Evolutionary conservation across 208 protist genomes (phyloP).

Genomic region (Naegleria fowleri): DNA sequence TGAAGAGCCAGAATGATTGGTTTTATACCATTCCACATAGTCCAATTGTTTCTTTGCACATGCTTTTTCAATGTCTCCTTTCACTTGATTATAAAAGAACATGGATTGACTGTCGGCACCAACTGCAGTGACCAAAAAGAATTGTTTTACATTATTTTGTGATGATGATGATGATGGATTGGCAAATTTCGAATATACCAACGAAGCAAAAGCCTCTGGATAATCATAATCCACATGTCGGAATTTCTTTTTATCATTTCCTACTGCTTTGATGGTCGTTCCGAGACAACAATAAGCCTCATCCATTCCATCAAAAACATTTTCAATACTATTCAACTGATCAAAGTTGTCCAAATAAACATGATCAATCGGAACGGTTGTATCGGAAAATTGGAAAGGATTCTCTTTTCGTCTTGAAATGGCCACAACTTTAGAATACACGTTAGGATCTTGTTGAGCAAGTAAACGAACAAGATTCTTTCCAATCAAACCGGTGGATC

Average conservation of each 20-base stretch:
- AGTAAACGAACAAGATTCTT: neutral
- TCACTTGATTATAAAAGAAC: slow-evolving; percentile 14
- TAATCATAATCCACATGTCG: neutral
- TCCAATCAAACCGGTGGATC: neutral
- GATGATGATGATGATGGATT: neutral
- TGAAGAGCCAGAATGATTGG: neutral
- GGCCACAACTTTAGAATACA: neutral
- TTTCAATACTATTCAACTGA: neutral
- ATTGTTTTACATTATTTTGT: neutral
- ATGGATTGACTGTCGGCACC: neutral
- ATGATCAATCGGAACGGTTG: neutral
- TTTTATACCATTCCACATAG: neutral
- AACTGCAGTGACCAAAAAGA: neutral
- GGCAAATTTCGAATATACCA: neutral
- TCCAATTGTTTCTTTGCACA: neutral
- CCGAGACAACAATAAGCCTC: slow-evolving; percentile 11
- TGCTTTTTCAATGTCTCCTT: neutral
- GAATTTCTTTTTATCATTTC: neutral
- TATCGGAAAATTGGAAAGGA: neutral
- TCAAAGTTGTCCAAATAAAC: neutral
- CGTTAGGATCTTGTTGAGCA: neutral
- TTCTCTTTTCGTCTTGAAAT: neutral
- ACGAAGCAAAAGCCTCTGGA: neutral
- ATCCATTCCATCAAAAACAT: neutral
- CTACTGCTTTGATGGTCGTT: neutral